phyloP scores from a whole-genome alignment of 2,329 filamentous ascomycete species.

The Alternaria sp. region DNA sequence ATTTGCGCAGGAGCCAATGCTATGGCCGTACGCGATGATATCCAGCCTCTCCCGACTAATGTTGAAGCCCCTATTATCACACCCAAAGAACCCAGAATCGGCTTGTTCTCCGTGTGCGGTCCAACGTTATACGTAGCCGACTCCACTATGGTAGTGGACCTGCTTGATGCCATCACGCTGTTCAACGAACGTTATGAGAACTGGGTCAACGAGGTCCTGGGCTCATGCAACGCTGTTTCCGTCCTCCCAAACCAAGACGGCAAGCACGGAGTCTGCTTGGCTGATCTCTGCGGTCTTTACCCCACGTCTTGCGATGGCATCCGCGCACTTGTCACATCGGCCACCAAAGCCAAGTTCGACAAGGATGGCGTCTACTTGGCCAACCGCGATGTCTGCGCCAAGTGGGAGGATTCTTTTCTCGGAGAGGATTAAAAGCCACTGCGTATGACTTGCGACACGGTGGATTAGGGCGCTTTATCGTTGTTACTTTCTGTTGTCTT shows the following conservation, averaged over 20 bases:
- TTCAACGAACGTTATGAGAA: background rate
- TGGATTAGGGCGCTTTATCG: background rate
- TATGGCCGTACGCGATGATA: background rate
- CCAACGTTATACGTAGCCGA: background rate
- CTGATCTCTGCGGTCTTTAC: background rate
- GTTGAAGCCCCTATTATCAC: background rate
- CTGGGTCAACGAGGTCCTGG: background rate
- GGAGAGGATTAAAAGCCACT: background rate
- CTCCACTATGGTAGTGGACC: background rate
- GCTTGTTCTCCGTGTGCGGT: conserved; percentile 5
- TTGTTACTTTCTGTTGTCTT: background rate
- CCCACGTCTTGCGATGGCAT: background rate
- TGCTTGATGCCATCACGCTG: background rate
- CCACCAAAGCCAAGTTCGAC: background rate
- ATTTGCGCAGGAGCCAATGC: background rate
- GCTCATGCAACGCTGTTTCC: background rate
- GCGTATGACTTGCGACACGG: background rate
- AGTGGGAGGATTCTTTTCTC: background rate
- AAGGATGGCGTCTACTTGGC: background rate
- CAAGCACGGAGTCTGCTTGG: background rate
- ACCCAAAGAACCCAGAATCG: background rate
- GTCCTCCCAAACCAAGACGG: background rate
- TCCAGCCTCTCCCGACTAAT: background rate
- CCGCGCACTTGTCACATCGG: background rate
- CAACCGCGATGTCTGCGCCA: background rate